Evolutionary conservation across 345 rosid genomes (phyloP).

Genomic region (Limnanthes douglasii): DNA sequence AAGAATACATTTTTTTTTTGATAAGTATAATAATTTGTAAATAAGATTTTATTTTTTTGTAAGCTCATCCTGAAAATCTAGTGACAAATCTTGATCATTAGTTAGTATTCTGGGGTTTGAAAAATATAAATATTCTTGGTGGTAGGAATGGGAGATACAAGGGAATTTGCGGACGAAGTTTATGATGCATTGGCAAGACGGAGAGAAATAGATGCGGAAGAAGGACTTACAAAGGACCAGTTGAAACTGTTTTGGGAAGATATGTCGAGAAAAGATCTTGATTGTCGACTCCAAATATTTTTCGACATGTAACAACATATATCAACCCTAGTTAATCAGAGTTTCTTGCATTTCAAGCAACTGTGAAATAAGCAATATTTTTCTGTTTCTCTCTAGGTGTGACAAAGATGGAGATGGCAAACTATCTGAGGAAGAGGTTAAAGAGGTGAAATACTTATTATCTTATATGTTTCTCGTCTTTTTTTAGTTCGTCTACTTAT

Average conservation of each 20-base stretch:
- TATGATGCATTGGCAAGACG: constrained; percentile 73
- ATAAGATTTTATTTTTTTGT: not conserved
- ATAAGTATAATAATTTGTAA: too few species aligned
- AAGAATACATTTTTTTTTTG: not conserved
- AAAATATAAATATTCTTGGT: too few species aligned
- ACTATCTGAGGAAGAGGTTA: constrained; percentile 76
- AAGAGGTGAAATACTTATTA: constrained; percentile 77
- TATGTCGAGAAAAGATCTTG: constrained; percentile 62
- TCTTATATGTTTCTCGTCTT: too few species aligned
- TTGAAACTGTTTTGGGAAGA: constrained; percentile 77
- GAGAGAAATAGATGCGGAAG: constrained; percentile 22
- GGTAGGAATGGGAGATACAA: constrained; percentile 80
- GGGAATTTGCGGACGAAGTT: constrained; percentile 69
- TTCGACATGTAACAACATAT: constrained; percentile 83
- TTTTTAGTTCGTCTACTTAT: not conserved
- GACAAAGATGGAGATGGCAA: constrained; percentile 95
- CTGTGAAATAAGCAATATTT: not conserved
- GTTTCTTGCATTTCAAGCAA: too few species aligned
- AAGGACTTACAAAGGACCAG: constrained; percentile 57
- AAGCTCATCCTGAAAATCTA: too few species aligned
- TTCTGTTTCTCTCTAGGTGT: constrained; percentile 36
- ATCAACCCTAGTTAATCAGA: too few species aligned
- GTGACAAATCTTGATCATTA: too few species aligned
- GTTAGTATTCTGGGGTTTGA: too few species aligned
- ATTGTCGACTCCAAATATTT: constrained; percentile 79